These are phyloP conservation scores for Collybia sordida DNA, from an alignment of 768 basidiomycete species.

Conservation along the genomic window DNA sequence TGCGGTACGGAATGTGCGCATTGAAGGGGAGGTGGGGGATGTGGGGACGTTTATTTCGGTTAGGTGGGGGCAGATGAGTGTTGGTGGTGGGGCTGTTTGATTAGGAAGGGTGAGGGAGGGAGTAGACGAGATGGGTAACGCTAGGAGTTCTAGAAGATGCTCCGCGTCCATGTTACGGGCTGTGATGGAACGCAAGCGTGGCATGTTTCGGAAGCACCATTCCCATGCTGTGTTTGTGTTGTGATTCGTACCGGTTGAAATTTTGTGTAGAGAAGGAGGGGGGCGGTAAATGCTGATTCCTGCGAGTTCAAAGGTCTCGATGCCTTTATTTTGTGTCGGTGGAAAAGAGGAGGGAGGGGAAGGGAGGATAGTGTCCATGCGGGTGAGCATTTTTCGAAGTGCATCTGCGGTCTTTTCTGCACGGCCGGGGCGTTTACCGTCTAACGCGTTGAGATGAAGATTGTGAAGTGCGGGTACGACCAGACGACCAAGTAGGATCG, in stretches of 20 bases:
- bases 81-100: not conserved
- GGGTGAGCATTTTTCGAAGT: slow-evolving; percentile 26
- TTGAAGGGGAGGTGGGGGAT: not conserved
- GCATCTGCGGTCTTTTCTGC: slow-evolving; percentile 25
- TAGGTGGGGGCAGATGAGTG: slow-evolving; percentile 2
- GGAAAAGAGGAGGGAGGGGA: not conserved
- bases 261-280: too few species aligned
- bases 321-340: not conserved
- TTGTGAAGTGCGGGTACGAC: slow-evolving; percentile 27
- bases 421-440: slow-evolving; percentile 27
- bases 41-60: not conserved
- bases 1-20: not conserved
- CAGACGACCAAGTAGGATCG: slow-evolving; percentile 26
- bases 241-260: too few species aligned
- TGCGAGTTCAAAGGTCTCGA: slow-evolving; percentile 23
- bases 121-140: not conserved
- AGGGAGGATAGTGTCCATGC: slow-evolving; percentile 21
- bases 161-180: slow-evolving; percentile 19
- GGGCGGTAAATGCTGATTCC: slow-evolving; percentile 16
- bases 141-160: slow-evolving; percentile 17
- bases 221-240: slow-evolving; percentile 20
- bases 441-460: slow-evolving; percentile 33
- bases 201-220: slow-evolving; percentile 30
- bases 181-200: slow-evolving; percentile 19
- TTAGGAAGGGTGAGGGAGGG: not conserved